Conservation (phyloP, 164 flowering plant genomes). For the Brasenia schreberi region DNA sequence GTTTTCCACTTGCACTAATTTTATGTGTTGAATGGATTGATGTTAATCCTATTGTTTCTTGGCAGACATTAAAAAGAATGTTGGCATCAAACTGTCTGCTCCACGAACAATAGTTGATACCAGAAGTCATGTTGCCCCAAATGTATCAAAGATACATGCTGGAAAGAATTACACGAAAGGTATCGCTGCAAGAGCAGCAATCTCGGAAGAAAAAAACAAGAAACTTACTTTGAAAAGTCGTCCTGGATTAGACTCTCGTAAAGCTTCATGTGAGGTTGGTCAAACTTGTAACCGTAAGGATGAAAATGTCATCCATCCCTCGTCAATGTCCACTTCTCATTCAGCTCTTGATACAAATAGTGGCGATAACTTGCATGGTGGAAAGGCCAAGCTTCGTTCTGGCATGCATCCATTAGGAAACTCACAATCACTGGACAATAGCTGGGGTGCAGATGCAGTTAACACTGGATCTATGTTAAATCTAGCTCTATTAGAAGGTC, state of each 20-base stretch:
- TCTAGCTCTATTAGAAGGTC: not conserved
- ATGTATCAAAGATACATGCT: not conserved
- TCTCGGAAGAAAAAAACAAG: not conserved
- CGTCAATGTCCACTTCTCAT: not conserved
- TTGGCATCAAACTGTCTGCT: slow-evolving; percentile 14
- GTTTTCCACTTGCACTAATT: not conserved
- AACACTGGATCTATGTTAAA: not conserved
- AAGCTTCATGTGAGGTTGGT: slow-evolving; percentile 14
- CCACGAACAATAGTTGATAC: slow-evolving; percentile 11
- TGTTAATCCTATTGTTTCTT: not conserved
- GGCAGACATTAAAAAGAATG: slow-evolving; percentile 20
- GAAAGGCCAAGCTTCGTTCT: slow-evolving; percentile 20
- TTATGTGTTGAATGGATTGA: not conserved
- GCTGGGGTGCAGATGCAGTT: no score
- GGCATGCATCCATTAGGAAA: slow-evolving; percentile 9
- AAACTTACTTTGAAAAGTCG: slow-evolving; percentile 18
- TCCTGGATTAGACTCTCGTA: slow-evolving; percentile 25
- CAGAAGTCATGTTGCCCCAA: not conserved
- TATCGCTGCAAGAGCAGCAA: not conserved
- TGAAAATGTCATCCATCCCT: not conserved
- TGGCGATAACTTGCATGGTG: not conserved
- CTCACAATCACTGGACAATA: not conserved
- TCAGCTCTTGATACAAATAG: not conserved
- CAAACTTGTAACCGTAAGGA: not conserved
- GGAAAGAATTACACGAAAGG: not conserved